phyloP scores from a whole-genome alignment of 2,329 filamentous ascomycete genomes.

The Ophiostoma himal-ulmi region DNA sequence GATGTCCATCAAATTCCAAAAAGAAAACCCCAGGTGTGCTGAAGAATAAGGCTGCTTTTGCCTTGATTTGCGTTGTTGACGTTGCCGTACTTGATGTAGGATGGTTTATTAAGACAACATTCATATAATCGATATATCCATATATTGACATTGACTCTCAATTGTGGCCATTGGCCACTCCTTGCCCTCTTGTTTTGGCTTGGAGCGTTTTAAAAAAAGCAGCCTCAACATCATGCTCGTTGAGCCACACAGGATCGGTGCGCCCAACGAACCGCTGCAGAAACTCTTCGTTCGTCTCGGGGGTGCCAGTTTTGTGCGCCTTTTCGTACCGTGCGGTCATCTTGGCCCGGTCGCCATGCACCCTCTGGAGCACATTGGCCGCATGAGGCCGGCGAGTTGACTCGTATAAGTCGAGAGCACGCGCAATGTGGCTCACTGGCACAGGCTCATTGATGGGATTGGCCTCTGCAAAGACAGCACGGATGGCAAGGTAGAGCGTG shows the following conservation, averaged over 20 bases:
- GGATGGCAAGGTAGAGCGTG: slow-evolving; percentile 4
- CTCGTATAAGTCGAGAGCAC: background rate
- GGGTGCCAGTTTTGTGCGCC: background rate
- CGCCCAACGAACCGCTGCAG: background rate
- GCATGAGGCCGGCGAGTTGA: background rate
- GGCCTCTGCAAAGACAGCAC: background rate
- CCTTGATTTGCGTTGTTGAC: background rate
- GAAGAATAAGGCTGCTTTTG: background rate
- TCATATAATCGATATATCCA: background rate
- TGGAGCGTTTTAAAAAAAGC: background rate
- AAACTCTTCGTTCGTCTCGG: background rate
- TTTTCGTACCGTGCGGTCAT: background rate
- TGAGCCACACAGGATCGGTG: slow-evolving; percentile 6
- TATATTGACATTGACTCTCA: background rate
- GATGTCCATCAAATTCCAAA: background rate
- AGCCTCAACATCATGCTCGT: slow-evolving; percentile 1
- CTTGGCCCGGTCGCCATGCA: slow-evolving; percentile 8
- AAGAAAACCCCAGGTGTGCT: background rate
- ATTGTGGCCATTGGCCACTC: background rate
- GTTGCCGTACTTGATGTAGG: too few relatives aligned
- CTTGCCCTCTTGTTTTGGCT: background rate
- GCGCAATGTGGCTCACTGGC: background rate
- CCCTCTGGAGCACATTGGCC: slow-evolving; percentile 9
- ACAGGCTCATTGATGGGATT: background rate
- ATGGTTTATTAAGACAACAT: too few relatives aligned